Conservation (phyloP, 768 basidiomycete genomes). For the Amanita subjunquillea region DNA sequence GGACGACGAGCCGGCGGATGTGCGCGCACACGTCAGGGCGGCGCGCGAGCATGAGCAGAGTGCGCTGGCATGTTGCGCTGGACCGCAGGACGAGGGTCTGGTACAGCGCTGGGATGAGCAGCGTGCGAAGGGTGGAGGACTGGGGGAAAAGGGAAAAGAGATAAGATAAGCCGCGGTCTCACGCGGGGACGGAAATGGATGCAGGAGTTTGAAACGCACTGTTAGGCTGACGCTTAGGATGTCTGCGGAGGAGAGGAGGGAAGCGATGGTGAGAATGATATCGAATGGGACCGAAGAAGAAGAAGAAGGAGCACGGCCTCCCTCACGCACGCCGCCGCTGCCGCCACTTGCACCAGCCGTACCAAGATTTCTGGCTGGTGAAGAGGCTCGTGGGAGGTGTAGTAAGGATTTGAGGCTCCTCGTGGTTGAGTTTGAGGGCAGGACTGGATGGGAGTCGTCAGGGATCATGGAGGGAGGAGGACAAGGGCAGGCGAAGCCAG, state of each 20-base stretch:
- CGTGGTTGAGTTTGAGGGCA: too few species aligned
- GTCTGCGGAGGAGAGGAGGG: slow-evolving; percentile 23
- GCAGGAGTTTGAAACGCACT: slow-evolving; percentile 15
- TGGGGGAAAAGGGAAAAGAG: slow-evolving; percentile 7
- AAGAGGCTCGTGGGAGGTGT: slow-evolving; percentile 20
- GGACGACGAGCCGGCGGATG: slow-evolving; percentile 32
- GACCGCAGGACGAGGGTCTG: slow-evolving; percentile 34
- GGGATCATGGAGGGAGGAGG: too few species aligned
- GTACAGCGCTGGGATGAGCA: slow-evolving; percentile 32
- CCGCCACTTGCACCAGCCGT: neutral
- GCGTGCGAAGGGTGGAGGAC: slow-evolving; percentile 19
- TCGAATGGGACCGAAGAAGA: slow-evolving; percentile 21
- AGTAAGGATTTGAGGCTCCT: slow-evolving; percentile 26
- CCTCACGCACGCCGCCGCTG: neutral
- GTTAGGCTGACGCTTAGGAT: slow-evolving; percentile 31
- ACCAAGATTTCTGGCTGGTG: slow-evolving; percentile 1
- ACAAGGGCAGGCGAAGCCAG: too few species aligned
- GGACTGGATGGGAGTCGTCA: too few species aligned
- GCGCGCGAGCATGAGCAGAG: slow-evolving; percentile 24
- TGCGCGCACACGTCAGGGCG: slow-evolving; percentile 26
- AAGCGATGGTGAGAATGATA: slow-evolving; percentile 27
- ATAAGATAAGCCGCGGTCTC: neutral
- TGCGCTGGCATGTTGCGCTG: slow-evolving; percentile 24
- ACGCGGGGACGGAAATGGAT: neutral
- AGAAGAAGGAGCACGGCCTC: neutral